Conservation (phyloP, 169 alveolate genomes). For the Eimeria sp. region DNA sequence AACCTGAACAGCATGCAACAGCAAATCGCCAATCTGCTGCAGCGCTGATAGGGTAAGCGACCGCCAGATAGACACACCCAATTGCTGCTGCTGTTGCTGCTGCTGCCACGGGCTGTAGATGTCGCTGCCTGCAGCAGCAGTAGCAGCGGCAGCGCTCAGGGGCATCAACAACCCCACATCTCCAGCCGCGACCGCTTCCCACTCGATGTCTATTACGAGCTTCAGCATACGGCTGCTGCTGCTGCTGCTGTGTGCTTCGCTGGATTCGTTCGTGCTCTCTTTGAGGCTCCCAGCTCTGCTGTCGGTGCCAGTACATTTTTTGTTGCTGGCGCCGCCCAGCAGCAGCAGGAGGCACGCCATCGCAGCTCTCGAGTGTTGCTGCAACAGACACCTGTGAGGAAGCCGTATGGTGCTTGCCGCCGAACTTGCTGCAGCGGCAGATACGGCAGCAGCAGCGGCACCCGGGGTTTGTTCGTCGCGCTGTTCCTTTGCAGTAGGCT, state of each 20-base stretch:
- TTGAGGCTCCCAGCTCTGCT: not conserved
- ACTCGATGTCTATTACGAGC: slow-evolving; percentile 41
- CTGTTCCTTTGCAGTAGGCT: not conserved
- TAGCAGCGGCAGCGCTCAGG: slow-evolving; percentile 24
- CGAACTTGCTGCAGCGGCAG: slow-evolving; percentile 39
- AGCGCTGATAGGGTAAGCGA: slow-evolving; percentile 62
- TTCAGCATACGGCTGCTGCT: slow-evolving; percentile 53
- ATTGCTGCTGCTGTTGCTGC: slow-evolving; percentile 63
- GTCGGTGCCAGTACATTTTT: not conserved
- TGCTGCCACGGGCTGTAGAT: slow-evolving; percentile 23
- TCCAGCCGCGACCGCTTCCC: slow-evolving; percentile 67
- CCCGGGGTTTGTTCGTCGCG: slow-evolving; percentile 25
- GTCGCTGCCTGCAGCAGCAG: slow-evolving; percentile 16
- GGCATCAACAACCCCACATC: slow-evolving; percentile 37
- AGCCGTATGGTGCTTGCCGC: slow-evolving; percentile 46
- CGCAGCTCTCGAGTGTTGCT: slow-evolving; percentile 49
- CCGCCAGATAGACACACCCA: slow-evolving; percentile 30
- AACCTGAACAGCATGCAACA: slow-evolving; percentile 40
- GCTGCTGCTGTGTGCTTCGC: not conserved
- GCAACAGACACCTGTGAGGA: slow-evolving; percentile 48
- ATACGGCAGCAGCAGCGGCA: slow-evolving; percentile 62
- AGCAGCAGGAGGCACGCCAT: slow-evolving; percentile 67
- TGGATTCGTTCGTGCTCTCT: slow-evolving; percentile 7
- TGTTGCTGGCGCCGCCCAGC: slow-evolving; percentile 27
- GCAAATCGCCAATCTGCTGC: slow-evolving; percentile 64